Evolutionary conservation across 2,329 filamentous ascomycete genomes (phyloP).

Genomic region (Xenosphaeropsis pyriputrescens): DNA sequence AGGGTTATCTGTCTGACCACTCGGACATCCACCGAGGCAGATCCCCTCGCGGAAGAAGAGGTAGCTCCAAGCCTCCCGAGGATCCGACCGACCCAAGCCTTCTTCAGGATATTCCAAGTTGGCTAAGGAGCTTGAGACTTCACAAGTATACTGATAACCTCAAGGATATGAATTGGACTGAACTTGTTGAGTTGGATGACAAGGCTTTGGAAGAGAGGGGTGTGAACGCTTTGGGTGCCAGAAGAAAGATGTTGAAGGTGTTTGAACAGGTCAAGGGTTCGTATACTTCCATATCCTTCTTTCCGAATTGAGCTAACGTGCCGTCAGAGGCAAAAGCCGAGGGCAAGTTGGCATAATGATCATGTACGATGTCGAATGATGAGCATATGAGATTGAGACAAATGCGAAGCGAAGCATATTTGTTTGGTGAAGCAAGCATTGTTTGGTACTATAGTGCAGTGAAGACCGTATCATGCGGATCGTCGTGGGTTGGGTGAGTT

Average conservation of each 20-base stretch:
- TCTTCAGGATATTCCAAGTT: conserved; percentile 88
- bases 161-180: conserved; percentile 94
- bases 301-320: conserved; percentile 14
- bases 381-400: too few species aligned
- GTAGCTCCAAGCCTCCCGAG: conserved; percentile 94
- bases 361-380: too few species aligned
- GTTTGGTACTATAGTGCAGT: too few species aligned
- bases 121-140: conserved; percentile 84
- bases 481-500: too few species aligned
- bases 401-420: too few species aligned
- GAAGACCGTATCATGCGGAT: too few species aligned
- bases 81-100: conserved; percentile 86
- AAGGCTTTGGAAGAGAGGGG: conserved; percentile 84
- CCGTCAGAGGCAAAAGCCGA: conserved; percentile 54
- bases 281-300: conserved; percentile 6
- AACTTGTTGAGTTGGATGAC: conserved; percentile 82
- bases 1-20: conserved; percentile 87
- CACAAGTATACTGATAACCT: conserved; percentile 99
- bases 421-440: too few species aligned
- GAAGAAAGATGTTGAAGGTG: conserved; percentile 97
- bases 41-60: conserved; percentile 80
- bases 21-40: conserved; percentile 83
- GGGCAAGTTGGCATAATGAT: conserved; percentile 43
- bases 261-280: conserved; percentile 86
- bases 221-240: conserved; percentile 85